A percentile compares a stretch with the other conserved stretches of the same genome.
phyloP scores from a whole-genome alignment of 2,329 filamentous ascomycete genomes.

The Aspergillus sclerotialis region DNA sequence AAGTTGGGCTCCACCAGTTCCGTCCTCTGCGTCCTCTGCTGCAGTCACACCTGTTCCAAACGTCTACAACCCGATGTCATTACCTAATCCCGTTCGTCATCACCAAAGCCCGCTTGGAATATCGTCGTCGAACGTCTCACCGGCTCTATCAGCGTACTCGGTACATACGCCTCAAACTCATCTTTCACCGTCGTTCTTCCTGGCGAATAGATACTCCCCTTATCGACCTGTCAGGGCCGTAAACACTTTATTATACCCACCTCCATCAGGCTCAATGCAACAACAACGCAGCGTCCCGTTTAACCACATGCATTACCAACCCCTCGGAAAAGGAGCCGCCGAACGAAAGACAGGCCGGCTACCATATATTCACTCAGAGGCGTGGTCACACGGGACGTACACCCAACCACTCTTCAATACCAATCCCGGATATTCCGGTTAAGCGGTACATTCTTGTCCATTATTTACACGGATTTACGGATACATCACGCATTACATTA shows the following conservation, averaged over 20 bases:
- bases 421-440: conserved; percentile 21
- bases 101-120: conserved; percentile 44
- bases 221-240: conserved; percentile 87
- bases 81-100: conserved; percentile 32
- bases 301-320: conserved; percentile 76
- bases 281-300: conserved; percentile 60
- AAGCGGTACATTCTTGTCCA: conserved; percentile 1
- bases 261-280: conserved; percentile 71
- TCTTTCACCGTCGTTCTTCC: conserved; percentile 78
- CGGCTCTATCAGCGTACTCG: conserved; percentile 60
- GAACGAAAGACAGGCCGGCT: conserved; percentile 62
- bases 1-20: conserved; percentile 5
- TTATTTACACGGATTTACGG: conserved; percentile 21
- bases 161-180: conserved; percentile 57
- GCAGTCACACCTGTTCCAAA: conserved; percentile 21
- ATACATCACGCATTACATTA: conserved; percentile 15
- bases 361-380: conserved; percentile 46
- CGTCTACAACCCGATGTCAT: conserved; percentile 20
- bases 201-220: conserved; percentile 82
- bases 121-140: conserved; percentile 56
- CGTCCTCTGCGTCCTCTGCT: conserved; percentile 38
- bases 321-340: conserved; percentile 62
- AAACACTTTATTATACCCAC: conserved; percentile 83
- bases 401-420: conserved; percentile 24
- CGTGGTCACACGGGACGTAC: conserved; percentile 30